Conservation (phyloP, 805 yeast species). For the Ogataea degrootiae region DNA sequence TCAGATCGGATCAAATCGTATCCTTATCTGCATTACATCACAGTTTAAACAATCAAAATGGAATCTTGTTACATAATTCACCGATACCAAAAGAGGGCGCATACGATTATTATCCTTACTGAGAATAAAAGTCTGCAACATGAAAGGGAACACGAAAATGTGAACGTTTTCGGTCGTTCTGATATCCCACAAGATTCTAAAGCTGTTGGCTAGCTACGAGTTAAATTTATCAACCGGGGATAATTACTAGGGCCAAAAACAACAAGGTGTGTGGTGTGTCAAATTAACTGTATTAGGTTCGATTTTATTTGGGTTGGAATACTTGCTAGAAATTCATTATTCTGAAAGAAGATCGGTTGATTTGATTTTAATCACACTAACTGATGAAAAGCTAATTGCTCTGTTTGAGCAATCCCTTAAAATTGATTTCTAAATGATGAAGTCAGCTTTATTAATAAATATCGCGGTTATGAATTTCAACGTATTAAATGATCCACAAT, state of each 20-base stretch:
- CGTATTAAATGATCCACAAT: conserved; percentile 4
- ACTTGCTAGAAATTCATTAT: conserved; percentile 37
- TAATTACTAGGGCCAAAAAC: conserved; percentile 14
- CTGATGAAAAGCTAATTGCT: conserved; percentile 40
- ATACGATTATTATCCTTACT: background rate
- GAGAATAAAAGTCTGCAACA: background rate
- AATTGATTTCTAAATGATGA: conserved; percentile 16
- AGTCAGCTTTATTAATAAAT: conserved; percentile 17
- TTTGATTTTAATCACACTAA: conserved; percentile 42
- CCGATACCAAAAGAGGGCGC: conserved; percentile 10
- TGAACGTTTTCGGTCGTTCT: background rate
- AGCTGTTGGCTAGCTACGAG: conserved; percentile 2
- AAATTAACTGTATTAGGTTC: conserved; percentile 43
- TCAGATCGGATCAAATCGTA: conserved; percentile 14
- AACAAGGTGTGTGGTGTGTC: conserved; percentile 39
- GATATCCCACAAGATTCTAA: conserved; percentile 1
- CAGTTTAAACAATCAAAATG: background rate
- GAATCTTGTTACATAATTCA: conserved; percentile 11
- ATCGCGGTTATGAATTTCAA: conserved; percentile 22
- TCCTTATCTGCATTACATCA: conserved; percentile 20
- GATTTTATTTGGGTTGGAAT: conserved; percentile 38
- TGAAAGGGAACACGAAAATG: background rate
- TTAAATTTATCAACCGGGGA: conserved; percentile 13
- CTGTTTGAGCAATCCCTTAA: conserved; percentile 24
- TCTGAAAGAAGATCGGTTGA: conserved; percentile 34